Percentiles rank a stretch among this genome's conserved stretches.
Conservation (phyloP, 495 filamentous ascomycete species). For the Aspergillus incahuasiensis region DNA sequence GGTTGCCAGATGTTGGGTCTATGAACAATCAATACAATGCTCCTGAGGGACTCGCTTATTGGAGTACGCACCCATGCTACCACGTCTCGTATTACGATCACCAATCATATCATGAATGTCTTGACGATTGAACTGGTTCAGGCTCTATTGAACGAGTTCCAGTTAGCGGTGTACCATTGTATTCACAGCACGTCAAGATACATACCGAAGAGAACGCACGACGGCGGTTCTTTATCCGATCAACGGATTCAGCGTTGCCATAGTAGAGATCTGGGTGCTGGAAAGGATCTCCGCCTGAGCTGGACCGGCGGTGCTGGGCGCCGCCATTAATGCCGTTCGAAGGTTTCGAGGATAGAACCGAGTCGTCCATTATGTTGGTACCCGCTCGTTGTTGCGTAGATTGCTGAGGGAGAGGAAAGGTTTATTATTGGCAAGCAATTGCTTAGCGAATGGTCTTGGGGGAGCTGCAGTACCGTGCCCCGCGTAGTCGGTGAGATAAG, state of each 20-base stretch:
- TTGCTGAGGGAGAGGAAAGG: not conserved
- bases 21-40: constrained; percentile 8
- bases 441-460: not conserved
- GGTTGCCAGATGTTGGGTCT: constrained; percentile 48
- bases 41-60: constrained; percentile 1
- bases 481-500: not conserved
- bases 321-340: not conserved
- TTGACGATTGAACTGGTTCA: constrained; percentile 33
- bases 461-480: not conserved
- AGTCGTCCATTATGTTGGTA: not conserved
- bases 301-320: constrained; percentile 23
- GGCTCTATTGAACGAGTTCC: constrained; percentile 21
- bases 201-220: constrained; percentile 48
- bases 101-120: constrained; percentile 35
- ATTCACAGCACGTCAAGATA: not conserved
- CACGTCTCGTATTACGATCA: constrained; percentile 34
- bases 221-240: constrained; percentile 33
- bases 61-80: constrained; percentile 43
- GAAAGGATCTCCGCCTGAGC: constrained; percentile 39
- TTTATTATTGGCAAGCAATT: not conserved
- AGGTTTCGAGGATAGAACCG: constrained; percentile 31
- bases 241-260: constrained; percentile 35
- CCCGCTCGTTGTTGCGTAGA: not conserved
- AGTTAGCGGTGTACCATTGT: not conserved
- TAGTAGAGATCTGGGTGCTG: constrained; percentile 49